phyloP scores from a whole-genome alignment of 352 stramenopile genomes.

The Phytophthora fragariae region DNA sequence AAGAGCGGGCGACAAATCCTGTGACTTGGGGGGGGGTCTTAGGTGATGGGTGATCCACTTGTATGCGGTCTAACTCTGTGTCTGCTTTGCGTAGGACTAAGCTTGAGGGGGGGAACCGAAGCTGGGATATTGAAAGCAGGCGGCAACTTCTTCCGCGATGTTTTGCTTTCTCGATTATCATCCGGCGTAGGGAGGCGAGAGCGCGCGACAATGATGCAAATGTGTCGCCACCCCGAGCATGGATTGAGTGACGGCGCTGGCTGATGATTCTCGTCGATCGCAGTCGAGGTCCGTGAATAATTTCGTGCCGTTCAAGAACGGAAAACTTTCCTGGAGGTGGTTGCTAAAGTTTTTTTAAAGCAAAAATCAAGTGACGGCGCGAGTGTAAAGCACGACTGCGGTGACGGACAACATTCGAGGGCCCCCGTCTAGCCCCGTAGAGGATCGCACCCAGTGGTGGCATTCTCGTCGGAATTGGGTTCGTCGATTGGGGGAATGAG shows the following conservation, averaged over 20 bases:
- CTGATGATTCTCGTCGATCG: neutral
- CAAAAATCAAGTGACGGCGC: too few relatives aligned
- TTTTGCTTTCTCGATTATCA: constrained; percentile 4
- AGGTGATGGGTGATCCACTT: neutral
- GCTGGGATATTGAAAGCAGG: neutral
- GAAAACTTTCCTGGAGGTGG: neutral
- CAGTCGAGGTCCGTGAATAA: neutral
- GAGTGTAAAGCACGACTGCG: neutral
- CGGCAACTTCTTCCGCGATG: neutral
- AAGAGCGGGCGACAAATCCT: neutral
- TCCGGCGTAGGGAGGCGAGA: neutral
- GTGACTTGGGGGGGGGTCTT: neutral
- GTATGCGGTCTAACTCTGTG: neutral
- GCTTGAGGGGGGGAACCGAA: neutral
- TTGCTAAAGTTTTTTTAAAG: too few relatives aligned
- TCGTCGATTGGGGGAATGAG: neutral
- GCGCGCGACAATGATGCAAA: constrained; percentile 21
- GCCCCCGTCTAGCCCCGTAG: neutral
- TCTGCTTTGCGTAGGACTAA: constrained; percentile 26
- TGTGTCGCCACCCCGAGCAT: neutral
- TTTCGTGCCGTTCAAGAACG: neutral
- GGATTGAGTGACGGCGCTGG: neutral
- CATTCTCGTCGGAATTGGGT: neutral
- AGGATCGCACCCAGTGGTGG: neutral
- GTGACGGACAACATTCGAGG: neutral